Evolutionary conservation across 192 early-diverging fungal species (phyloP).

Genomic region (Allomyces macrogynus): DNA sequence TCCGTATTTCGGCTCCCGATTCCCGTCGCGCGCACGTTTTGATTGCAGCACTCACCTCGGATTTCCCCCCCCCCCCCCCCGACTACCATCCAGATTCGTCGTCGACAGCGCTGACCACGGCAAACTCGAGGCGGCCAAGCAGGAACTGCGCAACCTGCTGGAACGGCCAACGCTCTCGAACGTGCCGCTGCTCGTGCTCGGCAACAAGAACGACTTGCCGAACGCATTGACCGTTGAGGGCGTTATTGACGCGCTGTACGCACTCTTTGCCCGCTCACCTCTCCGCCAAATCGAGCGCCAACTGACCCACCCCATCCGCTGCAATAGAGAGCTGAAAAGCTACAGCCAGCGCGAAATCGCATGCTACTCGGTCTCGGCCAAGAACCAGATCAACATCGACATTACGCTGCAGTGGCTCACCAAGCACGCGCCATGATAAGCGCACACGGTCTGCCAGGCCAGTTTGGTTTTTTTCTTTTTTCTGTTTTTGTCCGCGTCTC

Average conservation of each 20-base stretch:
- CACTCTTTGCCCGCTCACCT: background rate
- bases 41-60: too few relatives aligned
- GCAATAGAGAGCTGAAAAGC: slow-evolving; percentile 52
- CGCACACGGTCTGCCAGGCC: too few relatives aligned
- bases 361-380: slow-evolving; percentile 96
- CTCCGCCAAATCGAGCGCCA: background rate
- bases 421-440: too few relatives aligned
- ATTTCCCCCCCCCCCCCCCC: too few relatives aligned
- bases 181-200: slow-evolving; percentile 93
- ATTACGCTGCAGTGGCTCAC: slow-evolving; percentile 63
- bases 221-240: slow-evolving; percentile 70
- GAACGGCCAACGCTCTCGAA: slow-evolving; percentile 85
- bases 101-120: slow-evolving; percentile 88
- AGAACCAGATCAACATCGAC: slow-evolving; percentile 95
- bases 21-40: slow-evolving; percentile 1
- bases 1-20: slow-evolving; percentile 13
- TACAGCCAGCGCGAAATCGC: slow-evolving; percentile 87
- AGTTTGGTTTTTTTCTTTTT: too few relatives aligned
- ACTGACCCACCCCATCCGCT: background rate
- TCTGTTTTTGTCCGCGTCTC: too few relatives aligned
- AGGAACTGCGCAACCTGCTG: slow-evolving; percentile 74
- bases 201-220: slow-evolving; percentile 94
- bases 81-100: slow-evolving; percentile 58
- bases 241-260: slow-evolving; percentile 74
- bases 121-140: slow-evolving; percentile 76